phyloP scores from a whole-genome alignment of 1,284 basidiomycete genomes.

The Boletus subluridellus region DNA sequence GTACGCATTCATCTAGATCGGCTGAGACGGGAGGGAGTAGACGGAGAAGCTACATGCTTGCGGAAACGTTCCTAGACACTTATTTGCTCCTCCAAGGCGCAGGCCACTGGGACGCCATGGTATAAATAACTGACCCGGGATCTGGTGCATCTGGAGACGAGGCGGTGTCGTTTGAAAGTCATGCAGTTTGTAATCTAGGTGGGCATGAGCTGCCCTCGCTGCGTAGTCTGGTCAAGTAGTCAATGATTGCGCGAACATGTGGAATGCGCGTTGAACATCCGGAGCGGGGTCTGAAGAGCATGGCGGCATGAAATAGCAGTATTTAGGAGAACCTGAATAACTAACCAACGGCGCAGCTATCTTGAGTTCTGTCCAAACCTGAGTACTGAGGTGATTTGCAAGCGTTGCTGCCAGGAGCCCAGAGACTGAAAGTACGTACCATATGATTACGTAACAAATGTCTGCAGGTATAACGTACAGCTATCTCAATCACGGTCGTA shows the following conservation, averaged over 20 bases:
- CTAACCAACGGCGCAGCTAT: constrained; percentile 15
- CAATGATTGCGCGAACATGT: constrained; percentile 33
- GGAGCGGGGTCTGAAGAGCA: constrained; percentile 29
- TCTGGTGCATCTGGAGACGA: constrained; percentile 13
- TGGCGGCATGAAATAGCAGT: constrained; percentile 22
- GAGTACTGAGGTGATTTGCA: constrained; percentile 1
- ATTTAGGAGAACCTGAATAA: constrained; percentile 14
- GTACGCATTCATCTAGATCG: constrained; percentile 2
- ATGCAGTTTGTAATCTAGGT: constrained; percentile 25
- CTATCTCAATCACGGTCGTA: neutral
- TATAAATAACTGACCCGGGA: constrained; percentile 8
- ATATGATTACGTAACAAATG: constrained; percentile 14
- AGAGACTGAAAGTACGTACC: neutral
- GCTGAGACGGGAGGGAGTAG: neutral
- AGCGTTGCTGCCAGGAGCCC: neutral
- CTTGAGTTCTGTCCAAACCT: neutral
- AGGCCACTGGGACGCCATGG: constrained; percentile 4
- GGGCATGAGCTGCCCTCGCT: constrained; percentile 28
- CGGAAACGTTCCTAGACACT: constrained; percentile 6
- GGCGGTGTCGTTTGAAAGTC: constrained; percentile 19
- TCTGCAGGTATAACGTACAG: neutral
- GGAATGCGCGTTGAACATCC: constrained; percentile 31
- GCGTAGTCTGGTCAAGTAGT: constrained; percentile 28
- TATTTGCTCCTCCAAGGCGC: constrained; percentile 1
- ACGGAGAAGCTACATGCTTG: constrained; percentile 5